Evolutionary conservation across 495 filamentous ascomycete species (phyloP), one percentile per base, ranked within the genome.

Genomic region (Pseudotulostoma volvatum): DNA sequence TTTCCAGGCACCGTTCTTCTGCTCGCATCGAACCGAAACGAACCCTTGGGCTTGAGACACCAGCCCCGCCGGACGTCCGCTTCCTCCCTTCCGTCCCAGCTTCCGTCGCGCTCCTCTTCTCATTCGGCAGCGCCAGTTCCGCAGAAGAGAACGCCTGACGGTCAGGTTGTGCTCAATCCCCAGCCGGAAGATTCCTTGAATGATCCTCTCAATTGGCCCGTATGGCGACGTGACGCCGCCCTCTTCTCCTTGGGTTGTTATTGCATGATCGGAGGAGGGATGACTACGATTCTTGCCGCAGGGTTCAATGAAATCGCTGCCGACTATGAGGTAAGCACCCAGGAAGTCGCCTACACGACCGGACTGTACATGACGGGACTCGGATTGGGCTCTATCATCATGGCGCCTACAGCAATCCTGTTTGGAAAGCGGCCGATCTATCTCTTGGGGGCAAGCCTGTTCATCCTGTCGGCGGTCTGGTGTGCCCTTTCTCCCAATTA

Each of bases 341-440:
- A 84, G 19, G 55, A 70, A 43, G 87, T 95, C 23, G 80, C 90
- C 1, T 73, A 90, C 32, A 95, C 90, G 1, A 94, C 90, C 1
- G 90, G 90, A 0, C 59, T 97, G 9, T 95, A 84, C 55, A 97
- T 97, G 90, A 65, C 93, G 73, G 90, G 90, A 1, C 64, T 95
- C 16, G 90, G 88, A 1, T 41, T 95, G 1, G 88, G 88, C 3
- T 85, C 75, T 14, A 73, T 93, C 9, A 49, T 95, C 33, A 75
- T 79, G 49, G 88, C 81, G 2, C 90, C 90, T 3, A 94, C 90
- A 0, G 90, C 90, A 7, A 94, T 95, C 42, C 54, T 95, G 0
- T 93, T 61, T 43, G 90, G 90, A 0, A 95, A 95, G 52, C 71
- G 90, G 8, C 87, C 87, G 0, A 84, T 97, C 1, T 97, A 97